Conservation (phyloP, 176 grass and related monocot species). For the Oryza coarctata region DNA sequence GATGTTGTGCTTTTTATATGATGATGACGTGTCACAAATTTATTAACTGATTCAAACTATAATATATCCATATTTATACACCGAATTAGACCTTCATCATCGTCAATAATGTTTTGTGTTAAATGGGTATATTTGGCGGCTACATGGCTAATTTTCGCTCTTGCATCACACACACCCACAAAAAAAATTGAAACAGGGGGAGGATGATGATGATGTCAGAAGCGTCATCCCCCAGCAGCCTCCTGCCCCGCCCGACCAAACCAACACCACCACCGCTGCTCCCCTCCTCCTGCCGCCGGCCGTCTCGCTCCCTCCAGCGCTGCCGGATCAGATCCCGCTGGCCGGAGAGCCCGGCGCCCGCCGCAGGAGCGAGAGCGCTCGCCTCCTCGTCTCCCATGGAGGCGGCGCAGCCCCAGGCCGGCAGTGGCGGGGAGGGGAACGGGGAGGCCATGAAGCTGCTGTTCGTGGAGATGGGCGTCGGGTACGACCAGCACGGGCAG, state of each 20-base stretch:
- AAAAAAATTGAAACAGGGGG: neutral
- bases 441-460: constrained; percentile 63
- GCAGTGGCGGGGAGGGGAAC: constrained; percentile 13
- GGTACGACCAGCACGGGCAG: constrained; percentile 97
- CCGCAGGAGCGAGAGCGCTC: neutral
- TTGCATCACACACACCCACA: neutral
- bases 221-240: neutral
- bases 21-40: too few species aligned
- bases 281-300: neutral
- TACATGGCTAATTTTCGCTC: too few species aligned
- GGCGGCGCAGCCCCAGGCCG: constrained; percentile 30
- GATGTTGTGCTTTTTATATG: too few species aligned
- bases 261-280: neutral
- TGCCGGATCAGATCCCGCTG: neutral
- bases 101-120: too few species aligned
- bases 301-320: neutral
- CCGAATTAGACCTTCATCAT: too few species aligned
- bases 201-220: constrained; percentile 27
- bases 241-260: neutral
- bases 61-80: too few species aligned
- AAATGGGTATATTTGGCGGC: too few species aligned
- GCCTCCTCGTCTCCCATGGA: constrained; percentile 35
- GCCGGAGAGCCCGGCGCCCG: neutral
- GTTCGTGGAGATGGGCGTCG: constrained; percentile 98
- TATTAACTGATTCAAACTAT: too few species aligned